These are phyloP conservation scores for Pseudogymnoascus pannorum DNA, from an alignment of 2,329 filamentous ascomycete genomes.

Conservation along the genomic window DNA sequence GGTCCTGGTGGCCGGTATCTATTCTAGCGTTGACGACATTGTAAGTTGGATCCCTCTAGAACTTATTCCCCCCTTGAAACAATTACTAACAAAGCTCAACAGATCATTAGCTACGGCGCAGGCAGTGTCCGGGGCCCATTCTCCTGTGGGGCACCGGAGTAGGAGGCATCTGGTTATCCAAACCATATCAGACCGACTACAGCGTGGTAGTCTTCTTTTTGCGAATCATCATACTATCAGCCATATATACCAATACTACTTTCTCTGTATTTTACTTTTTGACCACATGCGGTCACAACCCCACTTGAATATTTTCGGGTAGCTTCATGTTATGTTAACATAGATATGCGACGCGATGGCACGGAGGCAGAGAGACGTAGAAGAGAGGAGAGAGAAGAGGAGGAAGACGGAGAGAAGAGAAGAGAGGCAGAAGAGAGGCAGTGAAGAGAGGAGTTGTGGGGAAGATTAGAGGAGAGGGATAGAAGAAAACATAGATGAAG, in stretches of 20 bases:
- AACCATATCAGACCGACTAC: not conserved
- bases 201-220: not conserved
- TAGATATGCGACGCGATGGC: not conserved
- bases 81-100: not conserved
- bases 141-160: not conserved
- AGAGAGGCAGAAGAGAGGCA: not conserved
- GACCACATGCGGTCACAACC: not conserved
- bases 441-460: not conserved
- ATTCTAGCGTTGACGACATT: constrained; percentile 20
- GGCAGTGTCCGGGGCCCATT: not conserved
- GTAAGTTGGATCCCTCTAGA: constrained; percentile 15
- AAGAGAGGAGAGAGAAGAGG: not conserved
- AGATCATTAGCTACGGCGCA: not conserved
- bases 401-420: not conserved
- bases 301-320: not conserved
- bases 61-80: too few relatives aligned
- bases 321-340: not conserved
- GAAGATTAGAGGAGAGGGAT: too few relatives aligned
- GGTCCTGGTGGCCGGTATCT: constrained; percentile 21
- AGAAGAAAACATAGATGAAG: not conserved
- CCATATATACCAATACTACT: constrained; percentile 7
- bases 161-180: not conserved
- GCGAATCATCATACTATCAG: constrained; percentile 2
- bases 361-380: not conserved
- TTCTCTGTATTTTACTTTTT: not conserved